phyloP scores from a whole-genome alignment of 495 filamentous ascomycete species.

The Aspergillus saccharolyticus region DNA sequence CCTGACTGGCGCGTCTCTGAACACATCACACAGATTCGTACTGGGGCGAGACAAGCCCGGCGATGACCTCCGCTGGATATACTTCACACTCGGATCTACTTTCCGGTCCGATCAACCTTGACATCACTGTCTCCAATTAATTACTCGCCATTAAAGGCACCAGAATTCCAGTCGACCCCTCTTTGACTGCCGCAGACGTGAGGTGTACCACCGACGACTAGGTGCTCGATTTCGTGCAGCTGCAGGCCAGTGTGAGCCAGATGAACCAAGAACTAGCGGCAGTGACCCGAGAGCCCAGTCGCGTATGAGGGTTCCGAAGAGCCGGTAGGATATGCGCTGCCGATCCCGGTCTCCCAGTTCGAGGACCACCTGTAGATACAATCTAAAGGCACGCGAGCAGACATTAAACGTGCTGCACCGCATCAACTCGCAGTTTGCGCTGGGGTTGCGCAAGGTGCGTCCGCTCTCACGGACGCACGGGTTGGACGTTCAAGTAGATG shows the following conservation, averaged over 20 bases:
- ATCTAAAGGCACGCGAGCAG: not conserved
- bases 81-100: not conserved
- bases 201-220: not conserved
- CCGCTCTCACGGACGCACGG: not conserved
- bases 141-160: not conserved
- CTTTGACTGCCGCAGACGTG: not conserved
- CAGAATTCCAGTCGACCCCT: not conserved
- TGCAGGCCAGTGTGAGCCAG: not conserved
- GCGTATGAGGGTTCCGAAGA: not conserved
- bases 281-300: slow-evolving; percentile 1
- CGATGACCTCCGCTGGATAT: not conserved
- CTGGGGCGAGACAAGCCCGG: not conserved
- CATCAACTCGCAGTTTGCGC: not conserved
- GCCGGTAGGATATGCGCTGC: not conserved
- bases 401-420: not conserved
- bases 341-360: not conserved
- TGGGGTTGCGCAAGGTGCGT: not conserved
- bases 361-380: not conserved
- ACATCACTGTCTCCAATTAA: not conserved
- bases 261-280: not conserved
- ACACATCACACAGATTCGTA: not conserved
- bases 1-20: not conserved
- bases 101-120: not conserved
- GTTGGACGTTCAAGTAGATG: not conserved
- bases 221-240: not conserved